phyloP scores from a whole-genome alignment of 495 filamentous ascomycete species.

The Podospora anserina region DNA sequence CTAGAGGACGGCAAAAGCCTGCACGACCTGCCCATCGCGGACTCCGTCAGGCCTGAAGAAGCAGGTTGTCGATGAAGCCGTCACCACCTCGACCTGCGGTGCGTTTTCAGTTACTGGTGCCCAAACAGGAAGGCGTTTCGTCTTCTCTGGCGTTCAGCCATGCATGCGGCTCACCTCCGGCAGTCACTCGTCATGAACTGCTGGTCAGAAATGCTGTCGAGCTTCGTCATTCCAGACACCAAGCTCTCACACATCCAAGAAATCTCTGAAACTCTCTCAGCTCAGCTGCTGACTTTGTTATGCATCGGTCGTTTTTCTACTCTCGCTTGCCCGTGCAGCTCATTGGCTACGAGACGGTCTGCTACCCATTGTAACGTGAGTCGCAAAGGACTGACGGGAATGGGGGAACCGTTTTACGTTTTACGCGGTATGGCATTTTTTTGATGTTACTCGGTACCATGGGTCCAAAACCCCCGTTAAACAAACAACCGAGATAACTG shows the following conservation, averaged over 20 bases:
- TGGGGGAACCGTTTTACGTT: slow-evolving; percentile 7
- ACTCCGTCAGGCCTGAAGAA: neutral
- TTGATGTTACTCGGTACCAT: slow-evolving; percentile 7
- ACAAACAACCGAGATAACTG: slow-evolving; percentile 12
- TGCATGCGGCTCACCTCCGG: slow-evolving; percentile 6
- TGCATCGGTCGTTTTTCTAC: neutral
- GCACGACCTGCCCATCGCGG: neutral
- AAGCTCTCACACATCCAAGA: slow-evolving; percentile 1
- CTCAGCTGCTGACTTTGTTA: neutral
- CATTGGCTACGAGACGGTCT: slow-evolving; percentile 18
- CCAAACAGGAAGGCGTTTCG: slow-evolving; percentile 16
- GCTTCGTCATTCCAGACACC: neutral
- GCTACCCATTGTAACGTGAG: slow-evolving; percentile 4
- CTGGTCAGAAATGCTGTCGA: neutral
- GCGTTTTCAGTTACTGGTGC: neutral
- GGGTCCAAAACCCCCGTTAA: slow-evolving; percentile 7
- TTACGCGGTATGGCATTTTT: neutral
- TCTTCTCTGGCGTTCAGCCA: neutral
- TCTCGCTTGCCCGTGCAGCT: slow-evolving; percentile 20
- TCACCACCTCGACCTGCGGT: neutral
- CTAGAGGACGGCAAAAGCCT: neutral
- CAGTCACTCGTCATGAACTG: neutral
- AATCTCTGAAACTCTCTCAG: neutral
- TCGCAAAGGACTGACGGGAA: neutral
- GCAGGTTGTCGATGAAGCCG: neutral